Percentiles rank a stretch among this genome's conserved stretches.
Conservation (phyloP, 495 filamentous ascomycete genomes). For the Pseudoneurospora amorphoporcata region DNA sequence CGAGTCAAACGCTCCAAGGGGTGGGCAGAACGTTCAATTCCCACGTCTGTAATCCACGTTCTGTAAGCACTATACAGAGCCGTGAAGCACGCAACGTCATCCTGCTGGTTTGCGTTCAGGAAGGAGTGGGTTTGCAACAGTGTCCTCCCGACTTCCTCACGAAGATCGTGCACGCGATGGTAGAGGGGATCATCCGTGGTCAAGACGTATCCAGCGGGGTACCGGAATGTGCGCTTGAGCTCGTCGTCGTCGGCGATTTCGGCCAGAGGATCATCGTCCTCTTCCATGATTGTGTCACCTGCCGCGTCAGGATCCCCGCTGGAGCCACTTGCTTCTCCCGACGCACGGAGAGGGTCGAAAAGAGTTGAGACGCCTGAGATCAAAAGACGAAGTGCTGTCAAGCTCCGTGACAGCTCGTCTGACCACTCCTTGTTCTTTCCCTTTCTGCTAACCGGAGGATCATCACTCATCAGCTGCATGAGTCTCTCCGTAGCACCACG, state of each 20-base stretch:
- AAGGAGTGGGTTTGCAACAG: slow-evolving; percentile 79
- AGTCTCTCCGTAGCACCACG: slow-evolving; percentile 46
- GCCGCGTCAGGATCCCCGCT: slow-evolving; percentile 30
- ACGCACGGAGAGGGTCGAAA: slow-evolving; percentile 69
- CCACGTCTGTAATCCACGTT: slow-evolving; percentile 96
- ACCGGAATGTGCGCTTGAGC: slow-evolving; percentile 69
- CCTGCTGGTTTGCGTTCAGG: slow-evolving; percentile 73
- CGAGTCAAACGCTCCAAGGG: slow-evolving; percentile 78
- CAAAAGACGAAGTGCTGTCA: slow-evolving; percentile 75
- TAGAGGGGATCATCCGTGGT: slow-evolving; percentile 52
- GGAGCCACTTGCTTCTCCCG: slow-evolving; percentile 28
- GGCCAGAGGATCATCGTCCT: slow-evolving; percentile 52
- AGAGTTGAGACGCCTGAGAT: slow-evolving; percentile 80
- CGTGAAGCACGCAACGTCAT: slow-evolving; percentile 92
- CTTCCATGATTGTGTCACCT: slow-evolving; percentile 41
- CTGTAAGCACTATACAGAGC: slow-evolving; percentile 83
- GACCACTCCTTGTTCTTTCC: slow-evolving; percentile 98
- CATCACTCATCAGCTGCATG: slow-evolving; percentile 62
- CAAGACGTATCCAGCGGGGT: slow-evolving; percentile 78
- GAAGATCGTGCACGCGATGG: slow-evolving; percentile 63
- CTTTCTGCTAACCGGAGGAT: slow-evolving; percentile 78
- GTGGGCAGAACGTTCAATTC: slow-evolving; percentile 90
- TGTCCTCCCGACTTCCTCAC: slow-evolving; percentile 66
- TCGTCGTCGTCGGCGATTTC: slow-evolving; percentile 74
- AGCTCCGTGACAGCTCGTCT: slow-evolving; percentile 83